A percentile compares a stretch with the other conserved stretches of the same genome.
Conservation (phyloP, 2,329 filamentous ascomycete genomes). For the Metarhizium album region DNA sequence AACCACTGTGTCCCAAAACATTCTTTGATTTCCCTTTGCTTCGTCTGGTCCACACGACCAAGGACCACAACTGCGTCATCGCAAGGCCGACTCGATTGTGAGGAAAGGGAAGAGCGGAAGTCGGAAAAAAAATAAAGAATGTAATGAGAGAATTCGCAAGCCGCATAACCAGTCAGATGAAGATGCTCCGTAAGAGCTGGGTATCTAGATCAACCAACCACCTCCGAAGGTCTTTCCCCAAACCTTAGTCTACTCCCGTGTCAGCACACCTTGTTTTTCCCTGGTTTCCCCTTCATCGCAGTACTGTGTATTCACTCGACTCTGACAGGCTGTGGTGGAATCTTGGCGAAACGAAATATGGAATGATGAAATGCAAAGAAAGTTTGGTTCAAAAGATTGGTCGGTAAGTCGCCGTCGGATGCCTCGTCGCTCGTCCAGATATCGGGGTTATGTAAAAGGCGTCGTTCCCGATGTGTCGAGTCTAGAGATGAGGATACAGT, state of each 20-base stretch:
- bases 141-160: conserved; percentile 1
- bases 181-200: conserved; percentile 28
- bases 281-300: conserved; percentile 1
- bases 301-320: conserved; percentile 1
- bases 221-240: conserved; percentile 10
- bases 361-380: conserved; percentile 5
- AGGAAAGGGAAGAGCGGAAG: conserved; percentile 3
- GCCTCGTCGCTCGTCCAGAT: conserved; percentile 16
- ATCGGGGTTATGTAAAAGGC: conserved; percentile 6
- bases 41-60: background rate
- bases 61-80: background rate
- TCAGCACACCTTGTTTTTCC: background rate
- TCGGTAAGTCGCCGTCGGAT: conserved; percentile 11
- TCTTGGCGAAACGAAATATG: background rate
- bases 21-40: background rate
- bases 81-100: background rate
- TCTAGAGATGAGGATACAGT: background rate
- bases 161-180: conserved; percentile 18
- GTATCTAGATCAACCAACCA: conserved; percentile 29
- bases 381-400: conserved; percentile 6
- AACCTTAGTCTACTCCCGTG: background rate
- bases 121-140: conserved; percentile 10
- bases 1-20: background rate
- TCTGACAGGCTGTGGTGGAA: background rate
- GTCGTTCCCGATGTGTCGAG: background rate